phyloP scores from a whole-genome alignment of 2,329 filamentous ascomycete species.

The Penicillium thymicola region DNA sequence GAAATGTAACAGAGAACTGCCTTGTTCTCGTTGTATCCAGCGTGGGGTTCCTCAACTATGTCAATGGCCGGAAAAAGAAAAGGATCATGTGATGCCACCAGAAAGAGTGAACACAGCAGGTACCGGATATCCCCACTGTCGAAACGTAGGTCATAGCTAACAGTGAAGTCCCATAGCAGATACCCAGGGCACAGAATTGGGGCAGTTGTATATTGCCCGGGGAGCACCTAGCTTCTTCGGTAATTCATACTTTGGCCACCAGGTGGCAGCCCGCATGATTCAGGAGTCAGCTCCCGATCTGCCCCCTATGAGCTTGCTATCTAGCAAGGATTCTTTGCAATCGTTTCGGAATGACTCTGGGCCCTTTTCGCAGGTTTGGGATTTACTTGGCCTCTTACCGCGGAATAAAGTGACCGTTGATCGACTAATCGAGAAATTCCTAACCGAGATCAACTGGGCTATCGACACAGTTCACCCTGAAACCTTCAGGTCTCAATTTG shows the following conservation, averaged over 20 bases:
- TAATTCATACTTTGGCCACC: slow-evolving; percentile 34
- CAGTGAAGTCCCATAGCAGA: background rate
- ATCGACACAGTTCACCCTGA: slow-evolving; percentile 38
- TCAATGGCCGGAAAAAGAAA: slow-evolving; percentile 8
- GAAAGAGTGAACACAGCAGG: slow-evolving; percentile 4
- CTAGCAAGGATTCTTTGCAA: slow-evolving; percentile 14
- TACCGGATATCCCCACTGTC: background rate
- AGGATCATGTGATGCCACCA: background rate
- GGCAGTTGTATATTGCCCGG: slow-evolving; percentile 30
- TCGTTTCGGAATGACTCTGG: slow-evolving; percentile 28
- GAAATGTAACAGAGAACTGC: slow-evolving; percentile 11
- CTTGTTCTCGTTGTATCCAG: slow-evolving; percentile 11
- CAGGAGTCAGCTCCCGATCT: slow-evolving; percentile 27
- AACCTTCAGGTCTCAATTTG: slow-evolving; percentile 37
- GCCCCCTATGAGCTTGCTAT: slow-evolving; percentile 23
- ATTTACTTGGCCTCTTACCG: slow-evolving; percentile 40
- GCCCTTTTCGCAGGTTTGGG: slow-evolving; percentile 42
- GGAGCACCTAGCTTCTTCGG: slow-evolving; percentile 33
- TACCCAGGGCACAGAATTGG: slow-evolving; percentile 18
- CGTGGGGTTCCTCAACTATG: slow-evolving; percentile 12
- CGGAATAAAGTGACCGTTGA: slow-evolving; percentile 40
- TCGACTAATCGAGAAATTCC: slow-evolving; percentile 33
- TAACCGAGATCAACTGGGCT: slow-evolving; percentile 38
- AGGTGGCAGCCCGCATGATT: slow-evolving; percentile 33
- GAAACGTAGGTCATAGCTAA: background rate